phyloP scores from a whole-genome alignment of 495 filamentous ascomycete species.

The Penicillium parvum region DNA sequence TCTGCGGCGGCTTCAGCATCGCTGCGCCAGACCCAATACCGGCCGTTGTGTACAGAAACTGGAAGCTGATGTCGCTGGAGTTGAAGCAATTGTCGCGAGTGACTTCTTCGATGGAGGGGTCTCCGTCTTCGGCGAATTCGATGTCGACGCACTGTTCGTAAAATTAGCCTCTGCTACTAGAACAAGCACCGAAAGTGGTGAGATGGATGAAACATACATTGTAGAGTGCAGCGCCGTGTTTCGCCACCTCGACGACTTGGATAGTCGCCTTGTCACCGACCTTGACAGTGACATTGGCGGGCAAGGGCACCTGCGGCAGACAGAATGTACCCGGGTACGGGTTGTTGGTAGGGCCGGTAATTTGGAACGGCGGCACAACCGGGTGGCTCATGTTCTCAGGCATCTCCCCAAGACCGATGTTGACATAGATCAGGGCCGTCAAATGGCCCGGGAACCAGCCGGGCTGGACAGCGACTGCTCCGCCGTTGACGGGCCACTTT shows the following conservation, averaged over 20 bases:
- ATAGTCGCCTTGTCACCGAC: slow-evolving; percentile 90
- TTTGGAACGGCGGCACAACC: slow-evolving; percentile 80
- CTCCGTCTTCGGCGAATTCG: slow-evolving; percentile 70
- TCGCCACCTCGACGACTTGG: slow-evolving; percentile 83
- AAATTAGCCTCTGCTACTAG: slow-evolving; percentile 11
- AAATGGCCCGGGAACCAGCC: slow-evolving; percentile 94
- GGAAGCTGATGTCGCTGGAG: slow-evolving; percentile 66
- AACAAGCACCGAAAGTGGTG: background rate
- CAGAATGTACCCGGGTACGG: slow-evolving; percentile 86
- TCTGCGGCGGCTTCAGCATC: slow-evolving; percentile 14
- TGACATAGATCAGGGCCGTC: slow-evolving; percentile 86
- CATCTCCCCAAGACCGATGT: slow-evolving; percentile 79
- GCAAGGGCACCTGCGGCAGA: slow-evolving; percentile 84
- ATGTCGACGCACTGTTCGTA: slow-evolving; percentile 79
- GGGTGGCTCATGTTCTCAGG: slow-evolving; percentile 86
- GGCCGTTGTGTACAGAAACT: slow-evolving; percentile 66
- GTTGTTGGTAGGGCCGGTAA: slow-evolving; percentile 74
- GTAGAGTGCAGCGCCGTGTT: slow-evolving; percentile 85
- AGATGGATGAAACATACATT: slow-evolving; percentile 60
- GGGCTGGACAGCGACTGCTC: slow-evolving; percentile 81
- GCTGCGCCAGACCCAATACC: slow-evolving; percentile 48
- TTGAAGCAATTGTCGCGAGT: slow-evolving; percentile 83
- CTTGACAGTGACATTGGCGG: slow-evolving; percentile 64
- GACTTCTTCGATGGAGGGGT: slow-evolving; percentile 58
- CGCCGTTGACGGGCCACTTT: slow-evolving; percentile 83